Conservation (phyloP, 2,329 filamentous ascomycete genomes). For the Monosporascus sp. region DNA sequence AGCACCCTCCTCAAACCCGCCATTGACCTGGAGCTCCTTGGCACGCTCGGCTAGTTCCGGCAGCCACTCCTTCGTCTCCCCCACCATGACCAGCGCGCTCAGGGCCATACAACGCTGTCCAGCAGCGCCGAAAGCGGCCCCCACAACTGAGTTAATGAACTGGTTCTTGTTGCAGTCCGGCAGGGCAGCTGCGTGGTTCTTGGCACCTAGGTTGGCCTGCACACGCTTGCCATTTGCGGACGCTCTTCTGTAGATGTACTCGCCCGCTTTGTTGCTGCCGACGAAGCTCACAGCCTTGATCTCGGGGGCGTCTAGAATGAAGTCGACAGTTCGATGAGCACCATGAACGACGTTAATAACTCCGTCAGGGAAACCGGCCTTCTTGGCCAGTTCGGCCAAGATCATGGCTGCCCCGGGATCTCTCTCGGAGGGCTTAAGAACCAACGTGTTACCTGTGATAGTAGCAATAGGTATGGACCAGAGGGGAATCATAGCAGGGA, state of each 20-base stretch:
- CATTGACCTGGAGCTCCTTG: conserved; percentile 67
- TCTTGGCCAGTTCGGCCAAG: conserved; percentile 69
- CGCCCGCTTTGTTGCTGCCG: conserved; percentile 79
- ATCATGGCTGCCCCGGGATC: conserved; percentile 84
- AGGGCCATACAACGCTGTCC: conserved; percentile 85
- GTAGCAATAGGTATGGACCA: conserved; percentile 85
- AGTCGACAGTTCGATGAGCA: conserved; percentile 74
- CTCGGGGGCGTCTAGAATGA: conserved; percentile 76
- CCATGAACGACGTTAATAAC: conserved; percentile 82
- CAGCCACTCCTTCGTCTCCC: conserved; percentile 80
- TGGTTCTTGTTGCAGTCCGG: conserved; percentile 90
- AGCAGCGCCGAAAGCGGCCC: conserved; percentile 78
- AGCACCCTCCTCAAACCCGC: conserved; percentile 73
- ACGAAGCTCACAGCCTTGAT: conserved; percentile 88
- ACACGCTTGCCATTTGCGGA: conserved; percentile 84
- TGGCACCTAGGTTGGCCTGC: conserved; percentile 81
- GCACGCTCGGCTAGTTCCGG: conserved; percentile 71
- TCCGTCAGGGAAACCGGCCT: conserved; percentile 76
- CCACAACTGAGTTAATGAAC: conserved; percentile 76
- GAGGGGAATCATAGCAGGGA: conserved; percentile 88
- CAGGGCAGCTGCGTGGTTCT: conserved; percentile 81
- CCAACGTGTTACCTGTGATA: conserved; percentile 75
- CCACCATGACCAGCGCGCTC: conserved; percentile 76
- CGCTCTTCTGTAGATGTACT: conserved; percentile 76
- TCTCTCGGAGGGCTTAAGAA: conserved; percentile 82